Percentiles rank a stretch among this genome's conserved stretches.
Conservation (phyloP, 768 basidiomycete species). For the Chalciporus chontae region DNA sequence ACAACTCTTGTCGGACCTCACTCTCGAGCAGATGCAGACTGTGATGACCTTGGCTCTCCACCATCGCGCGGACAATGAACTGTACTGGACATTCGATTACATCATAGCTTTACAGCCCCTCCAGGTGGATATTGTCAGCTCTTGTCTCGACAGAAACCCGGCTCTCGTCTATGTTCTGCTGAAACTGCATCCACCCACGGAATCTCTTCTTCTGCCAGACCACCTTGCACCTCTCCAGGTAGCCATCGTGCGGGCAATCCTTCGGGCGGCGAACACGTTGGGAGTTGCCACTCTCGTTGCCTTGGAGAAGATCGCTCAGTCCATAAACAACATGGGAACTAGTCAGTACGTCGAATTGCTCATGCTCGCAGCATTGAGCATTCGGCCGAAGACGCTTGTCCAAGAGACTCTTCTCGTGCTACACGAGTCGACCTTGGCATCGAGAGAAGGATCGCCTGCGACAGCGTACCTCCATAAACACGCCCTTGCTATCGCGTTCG, state of each 20-base stretch:
- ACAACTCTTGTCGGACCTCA: conserved; percentile 20
- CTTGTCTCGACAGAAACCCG: conserved; percentile 50
- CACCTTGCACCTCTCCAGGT: conserved; percentile 23
- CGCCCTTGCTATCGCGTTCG: conserved; percentile 55
- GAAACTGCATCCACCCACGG: conserved; percentile 44
- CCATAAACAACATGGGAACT: conserved; percentile 40
- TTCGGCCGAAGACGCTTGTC: conserved; percentile 47
- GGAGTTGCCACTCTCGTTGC: conserved; percentile 56
- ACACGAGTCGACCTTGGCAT: conserved; percentile 41
- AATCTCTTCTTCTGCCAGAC: conserved; percentile 33
- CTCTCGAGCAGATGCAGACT: conserved; percentile 15
- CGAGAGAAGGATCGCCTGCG: conserved; percentile 21
- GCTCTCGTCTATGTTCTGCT: conserved; percentile 53
- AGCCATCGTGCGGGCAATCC: conserved; percentile 43
- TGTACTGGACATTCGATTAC: conserved; percentile 48
- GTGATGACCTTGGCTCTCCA: conserved; percentile 28
- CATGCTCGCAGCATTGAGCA: conserved; percentile 47
- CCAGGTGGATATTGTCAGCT: conserved; percentile 30
- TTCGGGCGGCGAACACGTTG: conserved; percentile 53
- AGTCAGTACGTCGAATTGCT: conserved; percentile 50
- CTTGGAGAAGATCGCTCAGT: conserved; percentile 48
- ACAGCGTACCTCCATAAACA: conserved; percentile 51
- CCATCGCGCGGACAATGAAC: conserved; percentile 53
- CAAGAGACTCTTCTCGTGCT: conserved; percentile 62
- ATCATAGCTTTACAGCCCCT: conserved; percentile 27